Evolutionary conservation across 148 eudicot genomes (phyloP), one percentile per base, ranked within the genome.

Genomic region (Beta vulgaris): DNA sequence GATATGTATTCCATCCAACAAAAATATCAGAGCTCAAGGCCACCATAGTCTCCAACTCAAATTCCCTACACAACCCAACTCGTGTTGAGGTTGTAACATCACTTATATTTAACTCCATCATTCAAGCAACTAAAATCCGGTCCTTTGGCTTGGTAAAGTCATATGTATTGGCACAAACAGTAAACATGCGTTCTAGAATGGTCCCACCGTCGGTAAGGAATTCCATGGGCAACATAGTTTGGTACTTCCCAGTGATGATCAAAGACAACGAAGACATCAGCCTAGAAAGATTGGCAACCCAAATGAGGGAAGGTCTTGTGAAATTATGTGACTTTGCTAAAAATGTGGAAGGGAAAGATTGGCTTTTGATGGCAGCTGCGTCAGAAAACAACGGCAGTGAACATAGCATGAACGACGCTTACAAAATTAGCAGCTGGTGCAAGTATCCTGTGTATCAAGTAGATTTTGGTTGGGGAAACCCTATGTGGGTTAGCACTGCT

Each of bases 391-490:
- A 34, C 7, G 25, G 26, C 6, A n/a, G 12, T 34, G 67, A 32
- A 35, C 67, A 62, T 19, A 37, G 31, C 12, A 11, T 1, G 26
- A 23, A 63, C 19, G 49, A 42, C 14, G 46, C 58, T 31, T 75
- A n/a, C 44, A 59, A 9, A 25, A 39, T 70, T 34, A 76, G 77
- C 23, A 77, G 78, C 51, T n/a, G 67, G 36, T 51, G 64, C 36
- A 55, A 70, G 16, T 6, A 29, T 3, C 71, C 72, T n/a, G 2
- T 81, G 1, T 80, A 85, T 39, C 74, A 79, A 26, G 61, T 77
- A 4, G 80, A 85, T 72, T 82, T 82, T n/a, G 87, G 83, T 4
- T 82, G 85, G 87, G 87, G 87, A 7, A 77, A 37, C 46, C 87
- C 87, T 10, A 40, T 51, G 12, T 76, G 76, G 77, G 76, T 75